phyloP scores from a whole-genome alignment of 371 early-diverging fungal species.

The Mucor piriformis region DNA sequence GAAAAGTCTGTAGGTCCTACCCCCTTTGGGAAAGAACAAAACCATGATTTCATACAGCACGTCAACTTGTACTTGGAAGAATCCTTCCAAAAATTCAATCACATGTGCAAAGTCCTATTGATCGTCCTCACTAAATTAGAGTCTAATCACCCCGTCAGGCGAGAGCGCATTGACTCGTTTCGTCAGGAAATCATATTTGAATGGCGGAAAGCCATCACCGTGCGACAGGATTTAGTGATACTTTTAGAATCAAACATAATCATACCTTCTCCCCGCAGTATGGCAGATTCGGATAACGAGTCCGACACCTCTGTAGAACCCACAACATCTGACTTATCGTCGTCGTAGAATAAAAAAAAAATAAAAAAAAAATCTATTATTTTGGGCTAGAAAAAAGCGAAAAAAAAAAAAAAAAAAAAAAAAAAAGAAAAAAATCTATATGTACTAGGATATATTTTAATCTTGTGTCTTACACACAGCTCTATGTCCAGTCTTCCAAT shows the following conservation, averaged over 20 bases:
- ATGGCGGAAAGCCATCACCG: constrained; percentile 17
- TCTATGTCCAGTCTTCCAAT: constrained; percentile 65
- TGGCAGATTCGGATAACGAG: not conserved
- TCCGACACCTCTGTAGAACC: constrained; percentile 13
- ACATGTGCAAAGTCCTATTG: constrained; percentile 21
- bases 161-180: constrained; percentile 26
- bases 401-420: not conserved
- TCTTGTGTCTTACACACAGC: constrained; percentile 41
- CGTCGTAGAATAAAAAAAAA: not conserved
- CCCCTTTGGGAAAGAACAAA: not conserved
- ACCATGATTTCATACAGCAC: constrained; percentile 5
- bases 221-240: constrained; percentile 11
- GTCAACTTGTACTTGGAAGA: constrained; percentile 16
- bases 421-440: not conserved
- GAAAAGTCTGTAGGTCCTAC: constrained; percentile 17
- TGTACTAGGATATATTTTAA: not conserved
- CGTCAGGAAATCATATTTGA: constrained; percentile 23
- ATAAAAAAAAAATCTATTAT: not conserved
- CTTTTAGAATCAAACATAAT: not conserved
- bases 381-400: no score
- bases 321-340: constrained; percentile 5
- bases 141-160: constrained; percentile 14
- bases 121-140: constrained; percentile 22
- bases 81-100: constrained; percentile 23
- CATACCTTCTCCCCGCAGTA: not conserved